A percentile compares a stretch with the other conserved stretches of the same genome.
Evolutionary conservation across 1,284 basidiomycete species (phyloP).

Genomic region (Apiotrichum akiyoshidainum): DNA sequence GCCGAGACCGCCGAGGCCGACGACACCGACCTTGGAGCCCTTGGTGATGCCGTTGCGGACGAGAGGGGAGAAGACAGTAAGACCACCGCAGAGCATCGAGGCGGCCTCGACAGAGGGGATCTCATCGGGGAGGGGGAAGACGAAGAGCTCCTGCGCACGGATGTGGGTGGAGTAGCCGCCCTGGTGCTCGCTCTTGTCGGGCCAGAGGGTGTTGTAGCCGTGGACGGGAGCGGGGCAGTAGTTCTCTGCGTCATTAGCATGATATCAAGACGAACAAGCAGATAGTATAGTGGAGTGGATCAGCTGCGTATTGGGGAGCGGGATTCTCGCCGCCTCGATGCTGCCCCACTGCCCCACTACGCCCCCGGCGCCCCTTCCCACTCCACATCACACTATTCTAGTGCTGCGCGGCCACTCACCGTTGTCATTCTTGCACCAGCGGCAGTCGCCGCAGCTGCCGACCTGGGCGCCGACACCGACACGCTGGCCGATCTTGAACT

Average conservation of each 20-base stretch:
- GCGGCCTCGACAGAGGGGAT: conserved; percentile 58
- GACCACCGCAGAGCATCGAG: conserved; percentile 60
- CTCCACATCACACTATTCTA: background rate
- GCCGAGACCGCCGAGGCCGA: conserved; percentile 64
- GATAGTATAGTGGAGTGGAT: too few species aligned
- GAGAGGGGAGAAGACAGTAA: conserved; percentile 66
- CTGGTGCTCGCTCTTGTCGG: conserved; percentile 57
- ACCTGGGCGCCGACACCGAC: conserved; percentile 55
- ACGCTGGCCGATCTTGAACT: conserved; percentile 53
- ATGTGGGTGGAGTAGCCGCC: conserved; percentile 65
- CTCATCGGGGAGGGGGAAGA: conserved; percentile 65
- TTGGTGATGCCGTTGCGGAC: conserved; percentile 61
- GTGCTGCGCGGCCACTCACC: conserved; percentile 30
- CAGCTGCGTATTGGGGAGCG: too few species aligned
- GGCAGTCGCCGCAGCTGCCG: conserved; percentile 47
- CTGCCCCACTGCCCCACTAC: too few species aligned
- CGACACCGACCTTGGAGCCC: conserved; percentile 65
- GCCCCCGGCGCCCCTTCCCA: background rate
- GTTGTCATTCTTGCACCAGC: conserved; percentile 47
- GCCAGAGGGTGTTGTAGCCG: conserved; percentile 52
- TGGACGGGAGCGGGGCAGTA: conserved; percentile 51
- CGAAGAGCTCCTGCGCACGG: conserved; percentile 65
- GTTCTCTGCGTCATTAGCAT: conserved; percentile 36
- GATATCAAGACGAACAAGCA: too few species aligned
- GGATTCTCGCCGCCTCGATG: too few species aligned